Evolutionary conservation across 2,329 filamentous ascomycete genomes (phyloP).

Genomic region (Neocatenulostroma microsporum): DNA sequence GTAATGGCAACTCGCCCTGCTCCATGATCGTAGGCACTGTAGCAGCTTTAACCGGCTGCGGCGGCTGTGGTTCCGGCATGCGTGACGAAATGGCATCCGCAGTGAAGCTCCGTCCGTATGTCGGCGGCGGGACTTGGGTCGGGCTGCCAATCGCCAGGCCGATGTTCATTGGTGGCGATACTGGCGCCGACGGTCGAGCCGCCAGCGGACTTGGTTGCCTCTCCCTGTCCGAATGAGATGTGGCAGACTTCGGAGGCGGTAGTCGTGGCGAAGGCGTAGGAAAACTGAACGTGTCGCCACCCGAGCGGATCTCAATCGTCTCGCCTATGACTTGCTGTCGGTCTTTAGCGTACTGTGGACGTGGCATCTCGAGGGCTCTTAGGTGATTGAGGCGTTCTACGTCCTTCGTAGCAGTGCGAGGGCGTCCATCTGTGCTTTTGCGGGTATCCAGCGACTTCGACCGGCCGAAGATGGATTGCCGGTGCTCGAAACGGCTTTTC

Average conservation of each 20-base stretch:
- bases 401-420: neutral
- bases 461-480: constrained; percentile 6
- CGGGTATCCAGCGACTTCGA: constrained; percentile 4
- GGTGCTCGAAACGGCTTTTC: constrained; percentile 1
- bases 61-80: constrained; percentile 5
- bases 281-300: constrained; percentile 22
- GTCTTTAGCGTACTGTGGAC: no score
- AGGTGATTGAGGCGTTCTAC: neutral
- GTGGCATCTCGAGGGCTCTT: no score
- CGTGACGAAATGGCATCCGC: constrained; percentile 12
- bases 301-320: constrained; percentile 18
- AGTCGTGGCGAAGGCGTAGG: constrained; percentile 22
- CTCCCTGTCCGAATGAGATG: constrained; percentile 10
- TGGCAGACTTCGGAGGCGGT: constrained; percentile 15
- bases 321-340: constrained; percentile 3
- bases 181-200: constrained; percentile 2
- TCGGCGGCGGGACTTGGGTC: constrained; percentile 13
- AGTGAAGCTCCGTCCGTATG: constrained; percentile 18
- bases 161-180: constrained; percentile 14
- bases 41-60: neutral
- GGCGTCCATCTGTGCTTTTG: constrained; percentile 1
- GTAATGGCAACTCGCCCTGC: no score
- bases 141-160: constrained; percentile 19
- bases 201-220: constrained; percentile 6
- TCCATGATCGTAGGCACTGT: neutral